Evolutionary conservation across 2,329 filamentous ascomycete species (phyloP), one percentile per base, ranked within the genome.

Genomic region (Camptophora hylomeconis): DNA sequence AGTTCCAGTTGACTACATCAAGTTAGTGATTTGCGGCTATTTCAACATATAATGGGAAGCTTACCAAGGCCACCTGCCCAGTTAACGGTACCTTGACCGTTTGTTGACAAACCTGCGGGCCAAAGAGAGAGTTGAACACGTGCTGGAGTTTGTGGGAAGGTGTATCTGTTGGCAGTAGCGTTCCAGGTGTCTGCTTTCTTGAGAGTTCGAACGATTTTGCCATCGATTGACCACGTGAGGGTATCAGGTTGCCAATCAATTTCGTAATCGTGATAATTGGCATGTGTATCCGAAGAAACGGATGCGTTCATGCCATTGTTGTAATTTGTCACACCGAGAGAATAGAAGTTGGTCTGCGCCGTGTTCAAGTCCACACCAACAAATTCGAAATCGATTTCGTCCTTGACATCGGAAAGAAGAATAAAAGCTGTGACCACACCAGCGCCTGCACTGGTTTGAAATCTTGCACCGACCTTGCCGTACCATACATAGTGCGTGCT

Each of bases 381-480:
- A 53, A 80, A 95, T 55, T 98, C 89, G 52, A 83, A 95, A 60
- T 98, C 89, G 47, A 98, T 93, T 58, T 98, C 89, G 50, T 98
- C 89, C 67, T 94, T 92, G 49, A 92, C 80, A 48, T 95, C 87
- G 19, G 80, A 86, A 56, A 94, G 73, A 49, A 95, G 65, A 53
- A 98, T 98, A 52, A 98, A 98, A 17, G 84, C 87, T 2, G 84
- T 92, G n/a, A 98, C 80, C 13, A 98, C 89, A 65, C 89, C 89
- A 24, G 65, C 60, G 33, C 84, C 86, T 47, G 80, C 75, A 40
- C 77, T 79, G 0, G 84, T 87, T 65, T 83, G 89, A 54, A 95
- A 64, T 32, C 63, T 80, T 31, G 82, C 83, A 53, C 78, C 80
- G 47, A 93, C 76, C 56, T 80, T 93, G 50, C 89, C 89, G 56